These are phyloP conservation scores for Epichloe aotearoae DNA, from an alignment of 2,329 filamentous ascomycete species.

Conservation along the genomic window DNA sequence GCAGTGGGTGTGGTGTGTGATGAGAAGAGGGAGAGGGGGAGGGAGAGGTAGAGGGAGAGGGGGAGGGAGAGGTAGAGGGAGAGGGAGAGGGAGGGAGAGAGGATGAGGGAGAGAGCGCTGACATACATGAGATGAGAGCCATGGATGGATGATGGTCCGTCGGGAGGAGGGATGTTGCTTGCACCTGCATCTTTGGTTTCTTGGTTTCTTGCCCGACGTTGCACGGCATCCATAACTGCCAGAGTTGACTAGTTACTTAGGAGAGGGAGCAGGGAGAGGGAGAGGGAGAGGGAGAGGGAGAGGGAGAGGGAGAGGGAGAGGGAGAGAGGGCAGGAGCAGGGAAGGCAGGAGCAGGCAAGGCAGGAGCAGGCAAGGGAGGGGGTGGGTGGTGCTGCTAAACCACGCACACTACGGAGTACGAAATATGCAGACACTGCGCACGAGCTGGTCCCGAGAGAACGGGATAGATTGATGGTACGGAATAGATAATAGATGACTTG, in stretches of 20 bases:
- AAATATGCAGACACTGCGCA: slow-evolving; percentile 3
- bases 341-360: neutral
- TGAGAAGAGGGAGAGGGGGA: too few species aligned
- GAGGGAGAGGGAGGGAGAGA: too few species aligned
- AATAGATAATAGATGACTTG: neutral
- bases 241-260: neutral
- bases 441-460: slow-evolving; percentile 8
- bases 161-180: neutral
- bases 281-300: neutral
- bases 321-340: neutral
- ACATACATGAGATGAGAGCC: too few species aligned
- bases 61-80: too few species aligned
- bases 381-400: neutral
- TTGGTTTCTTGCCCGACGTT: slow-evolving; percentile 7
- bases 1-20: too few species aligned
- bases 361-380: too few species aligned
- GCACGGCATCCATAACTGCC: slow-evolving; percentile 5
- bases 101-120: slow-evolving; percentile 1
- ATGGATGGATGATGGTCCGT: too few species aligned
- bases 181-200: slow-evolving; percentile 1
- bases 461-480: slow-evolving; percentile 1
- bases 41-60: too few species aligned
- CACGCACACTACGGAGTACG: neutral
- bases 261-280: neutral
- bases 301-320: neutral